Evolutionary conservation across 768 basidiomycete species (phyloP).

Genomic region (Trametes maxima): DNA sequence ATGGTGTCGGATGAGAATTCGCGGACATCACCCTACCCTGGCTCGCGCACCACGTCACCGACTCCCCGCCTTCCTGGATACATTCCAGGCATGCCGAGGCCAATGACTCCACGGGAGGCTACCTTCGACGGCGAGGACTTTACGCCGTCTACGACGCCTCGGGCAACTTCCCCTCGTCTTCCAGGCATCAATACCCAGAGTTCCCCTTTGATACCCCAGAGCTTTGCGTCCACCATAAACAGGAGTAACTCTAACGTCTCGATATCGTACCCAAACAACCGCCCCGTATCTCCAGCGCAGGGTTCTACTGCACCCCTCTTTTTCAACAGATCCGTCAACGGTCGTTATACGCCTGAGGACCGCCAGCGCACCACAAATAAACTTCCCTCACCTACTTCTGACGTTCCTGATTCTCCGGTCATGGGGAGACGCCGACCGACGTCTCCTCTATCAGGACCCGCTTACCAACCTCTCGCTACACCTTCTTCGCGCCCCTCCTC

Average conservation of each 20-base stretch:
- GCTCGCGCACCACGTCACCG: constrained; percentile 54
- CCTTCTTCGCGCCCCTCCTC: constrained; percentile 47
- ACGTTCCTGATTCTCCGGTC: constrained; percentile 48
- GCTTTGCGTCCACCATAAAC: constrained; percentile 40
- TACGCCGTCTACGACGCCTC: constrained; percentile 72
- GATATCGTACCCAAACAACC: constrained; percentile 44
- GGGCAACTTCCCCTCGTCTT: constrained; percentile 68
- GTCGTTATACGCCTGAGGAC: constrained; percentile 66
- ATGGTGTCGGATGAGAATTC: constrained; percentile 50
- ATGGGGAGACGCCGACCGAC: constrained; percentile 63
- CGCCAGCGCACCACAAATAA: constrained; percentile 23
- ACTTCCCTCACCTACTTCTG: constrained; percentile 20
- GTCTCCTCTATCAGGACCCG: constrained; percentile 66
- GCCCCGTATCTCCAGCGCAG: constrained; percentile 50
- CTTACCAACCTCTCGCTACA: constrained; percentile 60
- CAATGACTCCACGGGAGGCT: constrained; percentile 83
- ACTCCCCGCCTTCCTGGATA: constrained; percentile 73
- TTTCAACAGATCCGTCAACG: constrained; percentile 62
- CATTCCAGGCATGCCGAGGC: constrained; percentile 87
- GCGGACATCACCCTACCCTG: constrained; percentile 55
- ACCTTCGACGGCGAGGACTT: constrained; percentile 70
- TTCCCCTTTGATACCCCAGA: constrained; percentile 40
- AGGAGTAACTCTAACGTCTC: constrained; percentile 63
- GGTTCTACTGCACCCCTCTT: constrained; percentile 49
- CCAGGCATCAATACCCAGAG: constrained; percentile 35